Conservation (phyloP, 257 asterid genomes). For the Solanum virginianum region DNA sequence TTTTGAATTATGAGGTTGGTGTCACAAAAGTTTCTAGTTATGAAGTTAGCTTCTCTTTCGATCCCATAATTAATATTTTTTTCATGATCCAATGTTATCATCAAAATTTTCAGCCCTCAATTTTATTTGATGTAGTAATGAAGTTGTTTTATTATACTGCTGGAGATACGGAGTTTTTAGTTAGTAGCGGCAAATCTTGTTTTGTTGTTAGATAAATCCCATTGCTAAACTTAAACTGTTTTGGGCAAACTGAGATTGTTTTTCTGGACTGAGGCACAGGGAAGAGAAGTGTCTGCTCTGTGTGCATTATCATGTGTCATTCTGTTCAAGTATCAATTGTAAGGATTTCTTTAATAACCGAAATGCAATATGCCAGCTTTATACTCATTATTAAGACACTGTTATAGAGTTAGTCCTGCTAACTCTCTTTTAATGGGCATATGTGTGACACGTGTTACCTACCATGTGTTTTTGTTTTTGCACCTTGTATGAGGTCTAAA, state of each 20-base stretch:
- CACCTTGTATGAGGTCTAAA: neutral
- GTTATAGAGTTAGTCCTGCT: neutral
- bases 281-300: neutral
- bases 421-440: neutral
- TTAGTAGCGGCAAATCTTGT: neutral
- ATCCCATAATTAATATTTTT: neutral
- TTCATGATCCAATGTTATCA: neutral
- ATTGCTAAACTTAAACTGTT: neutral
- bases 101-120: no score
- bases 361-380: neutral
- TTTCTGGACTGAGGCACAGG: neutral
- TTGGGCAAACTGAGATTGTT: neutral
- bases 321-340: neutral
- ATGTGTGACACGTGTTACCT: neutral
- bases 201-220: neutral
- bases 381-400: neutral
- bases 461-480: neutral
- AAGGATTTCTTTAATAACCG: neutral
- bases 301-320: neutral
- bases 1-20: constrained; percentile 77
- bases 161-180: neutral
- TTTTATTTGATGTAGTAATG: neutral
- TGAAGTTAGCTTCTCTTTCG: neutral
- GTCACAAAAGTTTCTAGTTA: neutral
- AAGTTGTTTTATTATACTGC: neutral